These are phyloP conservation scores for Fraxinus angustifolia DNA, from an alignment of 305 asterid genomes.

Conservation along the genomic window DNA sequence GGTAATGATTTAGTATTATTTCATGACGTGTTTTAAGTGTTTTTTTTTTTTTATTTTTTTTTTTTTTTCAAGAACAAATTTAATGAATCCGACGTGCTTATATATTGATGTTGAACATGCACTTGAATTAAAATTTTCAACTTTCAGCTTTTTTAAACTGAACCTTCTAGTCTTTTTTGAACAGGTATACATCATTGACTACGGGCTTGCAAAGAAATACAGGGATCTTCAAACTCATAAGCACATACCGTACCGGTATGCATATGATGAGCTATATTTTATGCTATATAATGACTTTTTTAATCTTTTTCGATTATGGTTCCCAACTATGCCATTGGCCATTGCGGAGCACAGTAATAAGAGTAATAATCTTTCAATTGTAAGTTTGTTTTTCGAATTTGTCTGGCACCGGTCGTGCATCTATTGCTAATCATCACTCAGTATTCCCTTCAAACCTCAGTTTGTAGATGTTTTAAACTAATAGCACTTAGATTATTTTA, in stretches of 20 bases:
- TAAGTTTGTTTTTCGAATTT: not conserved
- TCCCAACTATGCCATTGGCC: not conserved
- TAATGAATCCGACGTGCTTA: not conserved
- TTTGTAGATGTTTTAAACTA: not conserved
- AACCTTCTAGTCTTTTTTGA: conserved; percentile 6
- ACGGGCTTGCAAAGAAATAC: conserved; percentile 86
- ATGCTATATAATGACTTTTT: not conserved
- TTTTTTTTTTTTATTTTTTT: too few species aligned
- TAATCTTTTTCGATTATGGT: not conserved
- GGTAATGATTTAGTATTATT: not conserved
- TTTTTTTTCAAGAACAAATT: too few species aligned
- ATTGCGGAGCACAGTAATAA: not conserved
- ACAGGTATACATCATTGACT: conserved; percentile 78
- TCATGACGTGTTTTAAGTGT: not conserved
- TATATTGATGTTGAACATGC: not conserved
- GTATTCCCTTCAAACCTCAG: not conserved
- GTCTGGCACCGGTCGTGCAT: not conserved
- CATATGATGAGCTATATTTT: not conserved
- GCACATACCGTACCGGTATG: conserved; percentile 75
- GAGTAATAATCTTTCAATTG: not conserved
- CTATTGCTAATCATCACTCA: not conserved
- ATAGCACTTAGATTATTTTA: not conserved
- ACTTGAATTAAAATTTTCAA: not conserved
- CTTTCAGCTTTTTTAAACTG: not conserved
- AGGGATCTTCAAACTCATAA: conserved; percentile 76